Evolutionary conservation across 805 yeast genomes (phyloP).

Genomic region (Monosporozyma aquatica): DNA sequence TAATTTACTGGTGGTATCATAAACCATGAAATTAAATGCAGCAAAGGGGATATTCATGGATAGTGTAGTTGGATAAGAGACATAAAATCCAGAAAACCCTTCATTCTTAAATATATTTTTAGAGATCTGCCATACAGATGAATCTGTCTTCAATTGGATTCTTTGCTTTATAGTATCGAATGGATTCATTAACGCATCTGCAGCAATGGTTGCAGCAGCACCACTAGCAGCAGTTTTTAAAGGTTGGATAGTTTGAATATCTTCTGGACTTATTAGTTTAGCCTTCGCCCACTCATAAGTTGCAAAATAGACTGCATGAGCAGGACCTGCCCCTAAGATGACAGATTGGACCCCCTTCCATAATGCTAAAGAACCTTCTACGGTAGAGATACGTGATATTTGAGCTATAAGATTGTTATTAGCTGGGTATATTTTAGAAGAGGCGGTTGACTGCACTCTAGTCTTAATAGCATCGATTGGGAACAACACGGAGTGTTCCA

Average conservation of each 20-base stretch:
- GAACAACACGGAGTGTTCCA: constrained; percentile 96
- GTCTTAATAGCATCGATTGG: constrained; percentile 96
- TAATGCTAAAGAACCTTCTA: constrained; percentile 79
- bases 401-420: constrained; percentile 44
- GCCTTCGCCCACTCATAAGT: constrained; percentile 71
- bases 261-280: constrained; percentile 29
- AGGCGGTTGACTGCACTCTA: constrained; percentile 58
- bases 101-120: constrained; percentile 46
- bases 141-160: constrained; percentile 55
- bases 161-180: constrained; percentile 92
- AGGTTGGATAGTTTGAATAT: constrained; percentile 48
- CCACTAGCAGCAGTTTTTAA: constrained; percentile 81
- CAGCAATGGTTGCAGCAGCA: constrained; percentile 82
- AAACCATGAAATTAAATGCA: constrained; percentile 85
- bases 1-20: constrained; percentile 70
- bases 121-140: constrained; percentile 22
- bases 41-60: constrained; percentile 91
- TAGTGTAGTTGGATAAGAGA: constrained; percentile 89
- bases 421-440: constrained; percentile 5
- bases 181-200: constrained; percentile 96
- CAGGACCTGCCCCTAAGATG: constrained; percentile 97
- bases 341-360: constrained; percentile 95
- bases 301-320: constrained; percentile 94
- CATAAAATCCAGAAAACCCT: constrained; percentile 74
- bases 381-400: constrained; percentile 64